Percentiles rank a stretch among this genome's conserved stretches.
Evolutionary conservation across 2,329 filamentous ascomycete genomes (phyloP).

Genomic region (Anthostomella pinea): DNA sequence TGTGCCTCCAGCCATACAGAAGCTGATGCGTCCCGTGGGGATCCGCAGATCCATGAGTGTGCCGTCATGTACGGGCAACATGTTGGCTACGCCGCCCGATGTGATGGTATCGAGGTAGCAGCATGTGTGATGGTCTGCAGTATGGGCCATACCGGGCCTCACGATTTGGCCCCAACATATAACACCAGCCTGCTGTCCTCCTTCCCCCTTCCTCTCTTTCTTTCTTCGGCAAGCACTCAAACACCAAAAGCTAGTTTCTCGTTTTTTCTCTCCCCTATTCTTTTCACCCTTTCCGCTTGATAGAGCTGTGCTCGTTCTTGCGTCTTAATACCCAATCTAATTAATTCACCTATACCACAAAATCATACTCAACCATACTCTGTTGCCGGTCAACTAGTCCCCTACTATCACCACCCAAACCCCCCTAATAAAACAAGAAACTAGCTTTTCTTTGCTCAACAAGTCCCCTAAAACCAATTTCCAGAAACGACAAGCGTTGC

Average conservation of each 20-base stretch:
- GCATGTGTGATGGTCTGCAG: conserved; percentile 17
- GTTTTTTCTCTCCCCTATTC: conserved; percentile 48
- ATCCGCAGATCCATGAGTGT: conserved; percentile 22
- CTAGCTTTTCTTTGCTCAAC: conserved; percentile 57
- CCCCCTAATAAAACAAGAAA: conserved; percentile 45
- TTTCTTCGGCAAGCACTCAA: conserved; percentile 66
- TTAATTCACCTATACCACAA: conserved; percentile 26
- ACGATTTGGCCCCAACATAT: conserved; percentile 37
- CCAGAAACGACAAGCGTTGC: conserved; percentile 38
- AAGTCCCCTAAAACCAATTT: conserved; percentile 37
- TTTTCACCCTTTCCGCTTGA: conserved; percentile 46
- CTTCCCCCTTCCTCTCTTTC: conserved; percentile 44
- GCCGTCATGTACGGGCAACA: conserved; percentile 21
- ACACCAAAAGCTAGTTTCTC: conserved; percentile 51
- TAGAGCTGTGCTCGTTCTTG: conserved; percentile 56
- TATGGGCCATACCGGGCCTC: conserved; percentile 30
- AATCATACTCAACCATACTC: conserved; percentile 34
- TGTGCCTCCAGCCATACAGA: conserved; percentile 27
- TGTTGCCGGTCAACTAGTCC: conserved; percentile 52
- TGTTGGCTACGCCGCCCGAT: conserved; percentile 6
- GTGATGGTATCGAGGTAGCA: too few species aligned
- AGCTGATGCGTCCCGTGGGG: conserved; percentile 8
- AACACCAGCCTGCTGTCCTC: conserved; percentile 39
- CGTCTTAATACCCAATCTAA: conserved; percentile 29
- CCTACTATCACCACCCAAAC: conserved; percentile 36